Evolutionary conservation across 2,329 filamentous ascomycete species (phyloP).

Genomic region (Epichloe bromicola): DNA sequence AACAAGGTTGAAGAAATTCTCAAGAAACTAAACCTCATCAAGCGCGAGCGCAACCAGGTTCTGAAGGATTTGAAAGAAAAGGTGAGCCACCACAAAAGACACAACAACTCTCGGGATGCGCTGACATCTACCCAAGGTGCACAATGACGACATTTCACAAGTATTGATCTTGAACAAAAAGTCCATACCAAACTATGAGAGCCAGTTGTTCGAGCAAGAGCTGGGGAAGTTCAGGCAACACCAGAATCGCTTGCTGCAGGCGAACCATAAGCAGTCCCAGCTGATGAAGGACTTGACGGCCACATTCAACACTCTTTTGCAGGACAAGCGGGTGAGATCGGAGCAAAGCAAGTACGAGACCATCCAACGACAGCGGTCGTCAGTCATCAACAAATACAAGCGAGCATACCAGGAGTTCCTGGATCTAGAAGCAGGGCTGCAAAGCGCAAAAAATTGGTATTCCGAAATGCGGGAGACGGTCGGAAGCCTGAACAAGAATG

Average conservation of each 20-base stretch:
- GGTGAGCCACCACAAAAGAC: slow-evolving; percentile 37
- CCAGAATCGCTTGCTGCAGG: slow-evolving; percentile 80
- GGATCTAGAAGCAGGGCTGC: slow-evolving; percentile 73
- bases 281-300: slow-evolving; percentile 90
- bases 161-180: slow-evolving; percentile 98
- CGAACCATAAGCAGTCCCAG: slow-evolving; percentile 87
- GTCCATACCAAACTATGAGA: slow-evolving; percentile 82
- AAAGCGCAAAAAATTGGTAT: slow-evolving; percentile 89
- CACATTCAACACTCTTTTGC: slow-evolving; percentile 74
- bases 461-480: slow-evolving; percentile 91
- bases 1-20: slow-evolving; percentile 76
- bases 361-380: slow-evolving; percentile 69
- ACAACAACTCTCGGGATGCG: too few species aligned
- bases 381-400: slow-evolving; percentile 77
- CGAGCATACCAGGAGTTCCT: slow-evolving; percentile 86
- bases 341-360: slow-evolving; percentile 93
- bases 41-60: slow-evolving; percentile 81
- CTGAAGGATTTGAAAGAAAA: slow-evolving; percentile 96
- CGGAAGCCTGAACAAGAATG: slow-evolving; percentile 85
- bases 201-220: slow-evolving; percentile 84
- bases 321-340: slow-evolving; percentile 84
- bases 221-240: slow-evolving; percentile 95
- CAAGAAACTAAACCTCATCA: slow-evolving; percentile 83
- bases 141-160: slow-evolving; percentile 94
- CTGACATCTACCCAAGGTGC: slow-evolving; percentile 44